Conservation (phyloP, 768 basidiomycete species). For the Lanmaoa rubissima region DNA sequence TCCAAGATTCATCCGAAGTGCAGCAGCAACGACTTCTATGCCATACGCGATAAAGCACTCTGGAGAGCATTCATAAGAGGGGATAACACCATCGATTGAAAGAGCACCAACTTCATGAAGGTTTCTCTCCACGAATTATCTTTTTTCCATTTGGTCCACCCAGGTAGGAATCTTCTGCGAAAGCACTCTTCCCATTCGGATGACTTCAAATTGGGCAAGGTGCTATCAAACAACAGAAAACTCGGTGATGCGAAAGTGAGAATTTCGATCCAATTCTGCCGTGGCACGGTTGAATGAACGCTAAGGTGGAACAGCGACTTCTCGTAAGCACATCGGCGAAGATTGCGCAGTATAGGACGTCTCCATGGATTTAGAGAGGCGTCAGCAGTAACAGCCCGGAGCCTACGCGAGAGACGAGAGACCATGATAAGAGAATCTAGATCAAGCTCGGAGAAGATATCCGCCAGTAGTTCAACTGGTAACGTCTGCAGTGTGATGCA, state of each 20-base stretch:
- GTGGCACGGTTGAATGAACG: constrained; percentile 61
- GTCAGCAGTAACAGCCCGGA: constrained; percentile 60
- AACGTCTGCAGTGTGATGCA: constrained; percentile 42
- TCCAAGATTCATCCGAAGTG: constrained; percentile 81
- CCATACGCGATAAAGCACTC: constrained; percentile 61
- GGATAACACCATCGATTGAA: not conserved
- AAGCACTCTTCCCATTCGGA: constrained; percentile 78
- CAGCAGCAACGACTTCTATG: constrained; percentile 70
- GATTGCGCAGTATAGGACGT: constrained; percentile 59
- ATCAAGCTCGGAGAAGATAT: constrained; percentile 68
- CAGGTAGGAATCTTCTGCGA: constrained; percentile 65
- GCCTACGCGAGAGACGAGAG: constrained; percentile 59
- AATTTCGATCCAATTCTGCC: constrained; percentile 80
- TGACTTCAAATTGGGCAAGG: constrained; percentile 63
- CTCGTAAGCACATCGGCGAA: constrained; percentile 49
- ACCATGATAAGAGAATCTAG: constrained; percentile 55
- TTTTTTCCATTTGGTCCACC: constrained; percentile 72
- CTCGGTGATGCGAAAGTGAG: constrained; percentile 57
- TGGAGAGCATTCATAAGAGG: constrained; percentile 28
- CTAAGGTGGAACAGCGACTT: constrained; percentile 55
- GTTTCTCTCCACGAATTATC: constrained; percentile 61
- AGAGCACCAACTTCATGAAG: constrained; percentile 57
- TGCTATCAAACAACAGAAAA: constrained; percentile 66
- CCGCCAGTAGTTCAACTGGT: constrained; percentile 76
- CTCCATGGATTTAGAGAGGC: constrained; percentile 74